A percentile compares a stretch with the other conserved stretches of the same genome.
These are phyloP conservation scores for Neofusicoccum umdonicola DNA, from an alignment of 2,329 filamentous ascomycete species.

Conservation along the genomic window DNA sequence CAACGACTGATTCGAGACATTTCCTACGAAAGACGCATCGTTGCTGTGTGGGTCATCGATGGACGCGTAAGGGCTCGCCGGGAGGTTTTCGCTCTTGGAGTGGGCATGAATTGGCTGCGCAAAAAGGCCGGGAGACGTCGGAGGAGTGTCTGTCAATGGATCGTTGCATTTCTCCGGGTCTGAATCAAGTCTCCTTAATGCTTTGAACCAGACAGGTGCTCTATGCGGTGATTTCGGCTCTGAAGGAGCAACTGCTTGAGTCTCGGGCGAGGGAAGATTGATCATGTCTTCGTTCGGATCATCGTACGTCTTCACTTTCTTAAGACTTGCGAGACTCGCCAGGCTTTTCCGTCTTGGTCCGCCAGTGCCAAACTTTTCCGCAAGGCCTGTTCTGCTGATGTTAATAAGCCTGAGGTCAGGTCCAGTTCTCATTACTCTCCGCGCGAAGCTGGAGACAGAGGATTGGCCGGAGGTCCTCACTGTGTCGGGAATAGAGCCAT, in stretches of 20 bases:
- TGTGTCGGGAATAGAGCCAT: not conserved
- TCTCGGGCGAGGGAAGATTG: not conserved
- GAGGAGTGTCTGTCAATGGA: not conserved
- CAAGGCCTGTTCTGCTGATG: constrained; percentile 8
- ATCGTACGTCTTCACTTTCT: constrained; percentile 6
- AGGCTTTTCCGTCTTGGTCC: not conserved
- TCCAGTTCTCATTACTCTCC: constrained; percentile 24
- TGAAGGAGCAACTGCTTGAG: not conserved
- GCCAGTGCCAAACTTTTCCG: not conserved
- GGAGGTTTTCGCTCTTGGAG: not conserved
- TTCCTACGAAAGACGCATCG: not conserved
- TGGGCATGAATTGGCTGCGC: not conserved
- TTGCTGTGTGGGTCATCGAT: not conserved
- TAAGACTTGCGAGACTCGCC: not conserved
- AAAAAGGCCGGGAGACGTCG: not conserved
- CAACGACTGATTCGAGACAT: not conserved
- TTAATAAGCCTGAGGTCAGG: constrained; percentile 27
- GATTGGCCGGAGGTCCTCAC: constrained; percentile 19
- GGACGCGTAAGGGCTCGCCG: not conserved
- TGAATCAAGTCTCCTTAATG: not conserved
- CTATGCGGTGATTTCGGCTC: constrained; percentile 24
- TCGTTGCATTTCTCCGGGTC: not conserved
- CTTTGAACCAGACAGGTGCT: constrained; percentile 18
- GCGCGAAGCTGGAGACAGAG: constrained; percentile 28
- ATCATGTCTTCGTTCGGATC: not conserved